These are phyloP conservation scores for Microstroma glucosiphilum DNA, from an alignment of 1,284 basidiomycete genomes.

Conservation along the genomic window DNA sequence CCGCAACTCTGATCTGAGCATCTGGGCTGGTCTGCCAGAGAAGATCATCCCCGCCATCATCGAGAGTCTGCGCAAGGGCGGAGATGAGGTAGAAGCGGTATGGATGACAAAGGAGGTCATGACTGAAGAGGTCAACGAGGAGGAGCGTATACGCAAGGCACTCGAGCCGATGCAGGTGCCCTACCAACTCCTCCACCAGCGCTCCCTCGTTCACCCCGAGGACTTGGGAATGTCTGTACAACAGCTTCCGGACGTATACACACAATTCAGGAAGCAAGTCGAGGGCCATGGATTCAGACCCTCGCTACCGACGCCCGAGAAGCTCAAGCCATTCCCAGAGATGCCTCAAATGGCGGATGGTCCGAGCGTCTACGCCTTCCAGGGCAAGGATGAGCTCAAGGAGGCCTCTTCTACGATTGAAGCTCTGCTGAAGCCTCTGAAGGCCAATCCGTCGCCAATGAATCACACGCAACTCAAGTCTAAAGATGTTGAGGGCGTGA, in stretches of 20 bases:
- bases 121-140: conserved; percentile 34
- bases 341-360: conserved; percentile 12
- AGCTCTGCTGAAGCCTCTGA: conserved; percentile 25
- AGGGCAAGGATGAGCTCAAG: conserved; percentile 10
- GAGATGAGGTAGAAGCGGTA: conserved; percentile 53
- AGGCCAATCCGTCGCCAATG: conserved; percentile 22
- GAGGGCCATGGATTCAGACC: conserved; percentile 24
- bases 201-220: conserved; percentile 10
- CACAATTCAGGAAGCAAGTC: conserved; percentile 40
- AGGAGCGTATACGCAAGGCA: conserved; percentile 19
- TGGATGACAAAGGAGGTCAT: conserved; percentile 54
- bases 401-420: conserved; percentile 8
- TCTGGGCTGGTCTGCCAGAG: conserved; percentile 39
- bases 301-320: conserved; percentile 23
- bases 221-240: conserved; percentile 26
- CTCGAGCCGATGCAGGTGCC: not conserved
- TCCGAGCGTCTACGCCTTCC: conserved; percentile 20
- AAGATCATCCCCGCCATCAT: conserved; percentile 49
- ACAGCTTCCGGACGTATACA: conserved; percentile 41
- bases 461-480: conserved; percentile 8
- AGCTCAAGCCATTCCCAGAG: conserved; percentile 29
- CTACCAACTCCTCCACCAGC: conserved; percentile 5
- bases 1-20: conserved; percentile 27
- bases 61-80: conserved; percentile 46
- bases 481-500: not conserved